Conservation (phyloP, 2,329 filamentous ascomycete species). For the Macrophomina phaseolina region DNA sequence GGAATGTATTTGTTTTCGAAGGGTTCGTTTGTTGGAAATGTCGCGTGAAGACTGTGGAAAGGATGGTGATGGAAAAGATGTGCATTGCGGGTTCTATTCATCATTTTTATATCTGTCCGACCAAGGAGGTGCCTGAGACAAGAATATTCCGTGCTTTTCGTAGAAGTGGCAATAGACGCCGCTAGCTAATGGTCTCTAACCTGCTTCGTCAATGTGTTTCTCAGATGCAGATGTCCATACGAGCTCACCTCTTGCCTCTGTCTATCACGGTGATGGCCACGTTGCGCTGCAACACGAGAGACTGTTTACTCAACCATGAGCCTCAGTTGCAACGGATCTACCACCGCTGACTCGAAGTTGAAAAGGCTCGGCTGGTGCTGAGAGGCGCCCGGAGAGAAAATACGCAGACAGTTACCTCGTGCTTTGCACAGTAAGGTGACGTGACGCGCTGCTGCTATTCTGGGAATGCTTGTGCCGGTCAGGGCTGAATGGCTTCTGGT, state of each 20-base stretch:
- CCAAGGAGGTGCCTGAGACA: not conserved
- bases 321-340: not conserved
- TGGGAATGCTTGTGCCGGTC: not conserved
- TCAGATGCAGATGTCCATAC: not conserved
- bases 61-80: not conserved
- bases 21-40: not conserved
- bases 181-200: not conserved
- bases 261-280: not conserved
- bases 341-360: not conserved
- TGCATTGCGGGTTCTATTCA: not conserved
- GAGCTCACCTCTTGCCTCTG: not conserved
- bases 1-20: not conserved
- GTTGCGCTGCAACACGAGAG: conserved; percentile 10
- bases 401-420: no score
- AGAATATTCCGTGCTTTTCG: not conserved
- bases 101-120: not conserved
- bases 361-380: no score
- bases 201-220: not conserved
- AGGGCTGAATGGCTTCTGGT: not conserved
- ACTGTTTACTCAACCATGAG: not conserved
- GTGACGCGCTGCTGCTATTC: conserved; percentile 9
- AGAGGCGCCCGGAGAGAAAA: not conserved
- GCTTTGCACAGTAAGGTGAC: not conserved
- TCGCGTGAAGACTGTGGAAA: not conserved
- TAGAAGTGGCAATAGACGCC: not conserved